Evolutionary conservation across 2,329 filamentous ascomycete species (phyloP).

Genomic region (Elsinoe perseae): DNA sequence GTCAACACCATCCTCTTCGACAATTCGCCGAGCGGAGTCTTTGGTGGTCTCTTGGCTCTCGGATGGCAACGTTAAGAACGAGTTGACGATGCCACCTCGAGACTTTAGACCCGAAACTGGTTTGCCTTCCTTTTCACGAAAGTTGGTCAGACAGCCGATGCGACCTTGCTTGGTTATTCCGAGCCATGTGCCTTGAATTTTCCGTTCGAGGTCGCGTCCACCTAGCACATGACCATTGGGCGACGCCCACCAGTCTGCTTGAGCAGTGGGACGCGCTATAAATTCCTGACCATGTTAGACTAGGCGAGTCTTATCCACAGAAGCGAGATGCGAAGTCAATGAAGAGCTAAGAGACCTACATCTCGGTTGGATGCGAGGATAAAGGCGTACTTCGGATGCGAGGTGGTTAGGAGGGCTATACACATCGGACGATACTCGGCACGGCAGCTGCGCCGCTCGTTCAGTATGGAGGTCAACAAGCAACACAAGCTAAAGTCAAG

Average conservation of each 20-base stretch:
- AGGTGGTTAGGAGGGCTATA: conserved; percentile 42
- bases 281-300: conserved; percentile 45
- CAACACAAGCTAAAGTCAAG: background rate
- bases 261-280: conserved; percentile 52
- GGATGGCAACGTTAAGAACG: conserved; percentile 46
- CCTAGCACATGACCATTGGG: conserved; percentile 51
- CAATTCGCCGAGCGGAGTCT: conserved; percentile 47
- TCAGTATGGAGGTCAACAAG: background rate
- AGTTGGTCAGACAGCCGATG: conserved; percentile 57
- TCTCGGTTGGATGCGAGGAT: conserved; percentile 46
- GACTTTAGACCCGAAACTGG: conserved; percentile 41
- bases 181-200: conserved; percentile 56
- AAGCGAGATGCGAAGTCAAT: background rate
- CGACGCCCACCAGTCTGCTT: conserved; percentile 52
- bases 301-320: background rate
- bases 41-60: conserved; percentile 37
- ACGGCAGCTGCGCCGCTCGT: background rate
- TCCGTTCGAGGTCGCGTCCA: conserved; percentile 53
- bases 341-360: conserved; percentile 27
- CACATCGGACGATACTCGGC: conserved; percentile 34
- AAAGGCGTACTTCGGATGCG: conserved; percentile 43
- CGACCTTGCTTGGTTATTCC: conserved; percentile 54
- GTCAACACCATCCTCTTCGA: conserved; percentile 47
- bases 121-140: conserved; percentile 43
- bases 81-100: conserved; percentile 53